Percentiles rank a stretch among this genome's conserved stretches.
Conservation (phyloP, 257 asterid species). For the Solanum okadae region DNA sequence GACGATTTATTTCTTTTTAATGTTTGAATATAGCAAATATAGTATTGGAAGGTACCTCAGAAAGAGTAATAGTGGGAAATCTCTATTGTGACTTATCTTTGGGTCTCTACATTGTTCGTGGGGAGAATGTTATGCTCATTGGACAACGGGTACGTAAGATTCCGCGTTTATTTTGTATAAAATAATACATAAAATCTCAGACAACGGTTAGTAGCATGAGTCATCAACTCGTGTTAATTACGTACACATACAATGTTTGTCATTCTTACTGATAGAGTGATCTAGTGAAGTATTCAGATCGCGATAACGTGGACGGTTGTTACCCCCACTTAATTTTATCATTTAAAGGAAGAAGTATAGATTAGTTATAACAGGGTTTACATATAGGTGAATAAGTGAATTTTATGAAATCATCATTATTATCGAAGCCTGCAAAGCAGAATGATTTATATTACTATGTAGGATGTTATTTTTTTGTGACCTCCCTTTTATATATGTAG, state of each 20-base stretch:
- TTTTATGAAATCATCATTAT: neutral
- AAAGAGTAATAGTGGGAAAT: constrained; percentile 13
- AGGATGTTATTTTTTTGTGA: neutral
- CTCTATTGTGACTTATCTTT: constrained; percentile 11
- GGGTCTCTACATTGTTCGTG: constrained; percentile 19
- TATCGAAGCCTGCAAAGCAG: neutral
- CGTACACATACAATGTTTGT: neutral
- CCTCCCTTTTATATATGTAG: neutral
- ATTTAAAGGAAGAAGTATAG: neutral
- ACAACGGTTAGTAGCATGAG: neutral
- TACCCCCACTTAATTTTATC: neutral
- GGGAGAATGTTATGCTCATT: constrained; percentile 25
- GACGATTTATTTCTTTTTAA: neutral
- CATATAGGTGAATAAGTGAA: neutral
- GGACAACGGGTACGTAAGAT: constrained; percentile 15
- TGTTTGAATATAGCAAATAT: constrained; percentile 17
- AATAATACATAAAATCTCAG: neutral
- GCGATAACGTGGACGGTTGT: neutral
- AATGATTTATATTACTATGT: neutral
- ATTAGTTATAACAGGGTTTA: neutral
- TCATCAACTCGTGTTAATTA: neutral
- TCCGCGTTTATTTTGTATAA: neutral
- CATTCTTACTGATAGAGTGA: neutral
- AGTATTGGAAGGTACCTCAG: constrained; percentile 20
- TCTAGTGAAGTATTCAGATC: neutral